Conservation (phyloP, 345 rosid genomes). For the Citrus australasica region DNA sequence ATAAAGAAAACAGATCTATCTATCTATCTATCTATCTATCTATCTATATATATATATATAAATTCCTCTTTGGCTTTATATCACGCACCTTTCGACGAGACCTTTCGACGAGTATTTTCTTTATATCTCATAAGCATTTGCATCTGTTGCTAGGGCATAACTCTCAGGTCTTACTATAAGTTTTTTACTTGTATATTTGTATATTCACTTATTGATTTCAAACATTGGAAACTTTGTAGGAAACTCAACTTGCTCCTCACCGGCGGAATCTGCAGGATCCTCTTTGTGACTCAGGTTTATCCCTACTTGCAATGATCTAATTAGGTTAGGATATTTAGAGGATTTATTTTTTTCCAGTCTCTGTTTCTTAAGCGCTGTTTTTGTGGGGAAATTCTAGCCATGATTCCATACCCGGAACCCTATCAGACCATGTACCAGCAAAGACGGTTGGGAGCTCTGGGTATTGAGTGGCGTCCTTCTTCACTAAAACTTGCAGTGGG, state of each 20-base stretch:
- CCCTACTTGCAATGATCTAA: constrained; percentile 11
- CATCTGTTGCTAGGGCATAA: background rate
- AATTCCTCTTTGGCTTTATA: background rate
- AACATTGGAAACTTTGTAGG: constrained; percentile 45
- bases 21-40: background rate
- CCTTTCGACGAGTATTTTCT: background rate
- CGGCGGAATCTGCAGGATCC: constrained; percentile 97
- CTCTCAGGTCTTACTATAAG: background rate
- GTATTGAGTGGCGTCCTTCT: constrained; percentile 88
- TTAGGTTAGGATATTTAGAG: constrained; percentile 9
- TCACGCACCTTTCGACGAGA: background rate
- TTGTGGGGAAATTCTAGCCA: constrained; percentile 46
- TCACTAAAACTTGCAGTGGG: constrained; percentile 72
- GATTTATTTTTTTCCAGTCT: constrained; percentile 11
- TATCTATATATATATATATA: background rate
- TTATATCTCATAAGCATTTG: background rate
- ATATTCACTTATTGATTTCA: background rate
- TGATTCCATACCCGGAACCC: constrained; percentile 95
- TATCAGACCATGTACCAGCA: constrained; percentile 95
- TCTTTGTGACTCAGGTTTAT: constrained; percentile 93
- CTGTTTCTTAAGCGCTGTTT: constrained; percentile 15
- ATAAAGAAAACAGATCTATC: background rate
- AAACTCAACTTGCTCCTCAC: constrained; percentile 87
- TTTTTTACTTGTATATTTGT: background rate
- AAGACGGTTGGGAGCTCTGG: constrained; percentile 87